phyloP scores from a whole-genome alignment of 371 early-diverging fungal genomes.

The Mortierella sp. region DNA sequence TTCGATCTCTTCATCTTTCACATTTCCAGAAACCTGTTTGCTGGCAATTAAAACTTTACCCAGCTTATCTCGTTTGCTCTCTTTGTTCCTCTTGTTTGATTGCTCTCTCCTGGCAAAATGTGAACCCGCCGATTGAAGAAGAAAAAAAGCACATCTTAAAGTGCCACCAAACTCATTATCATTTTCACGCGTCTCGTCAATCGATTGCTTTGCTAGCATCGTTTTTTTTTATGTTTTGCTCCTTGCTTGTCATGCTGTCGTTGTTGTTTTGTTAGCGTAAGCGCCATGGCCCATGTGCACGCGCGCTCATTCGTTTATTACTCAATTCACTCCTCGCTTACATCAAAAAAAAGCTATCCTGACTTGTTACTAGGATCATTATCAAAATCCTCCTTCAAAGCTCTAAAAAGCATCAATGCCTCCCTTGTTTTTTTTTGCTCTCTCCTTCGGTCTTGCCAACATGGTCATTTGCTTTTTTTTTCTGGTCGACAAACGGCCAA shows the following conservation, averaged over 20 bases:
- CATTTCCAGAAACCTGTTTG: neutral
- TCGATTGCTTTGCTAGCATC: no score
- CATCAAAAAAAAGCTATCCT: no score
- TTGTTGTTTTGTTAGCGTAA: no score
- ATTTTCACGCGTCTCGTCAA: neutral
- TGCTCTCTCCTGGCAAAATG: neutral
- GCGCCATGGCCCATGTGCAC: no score
- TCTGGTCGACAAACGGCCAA: no score
- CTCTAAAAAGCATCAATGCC: conserved; percentile 75
- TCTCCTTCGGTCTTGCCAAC: no score
- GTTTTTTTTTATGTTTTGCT: no score
- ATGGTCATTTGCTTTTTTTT: no score
- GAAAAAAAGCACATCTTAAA: neutral
- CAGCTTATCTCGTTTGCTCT: neutral
- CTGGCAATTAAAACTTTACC: neutral
- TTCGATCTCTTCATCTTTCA: neutral
- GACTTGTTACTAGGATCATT: no score
- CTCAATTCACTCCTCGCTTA: no score
- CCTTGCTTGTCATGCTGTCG: no score
- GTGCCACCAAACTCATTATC: neutral
- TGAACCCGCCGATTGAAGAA: neutral
- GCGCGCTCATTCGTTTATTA: neutral
- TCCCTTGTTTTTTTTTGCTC: no score
- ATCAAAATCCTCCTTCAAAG: conserved; percentile 20
- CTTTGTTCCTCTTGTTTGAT: neutral